Evolutionary conservation across 805 yeast genomes (phyloP).

Genomic region (Ogataea populi-albae): DNA sequence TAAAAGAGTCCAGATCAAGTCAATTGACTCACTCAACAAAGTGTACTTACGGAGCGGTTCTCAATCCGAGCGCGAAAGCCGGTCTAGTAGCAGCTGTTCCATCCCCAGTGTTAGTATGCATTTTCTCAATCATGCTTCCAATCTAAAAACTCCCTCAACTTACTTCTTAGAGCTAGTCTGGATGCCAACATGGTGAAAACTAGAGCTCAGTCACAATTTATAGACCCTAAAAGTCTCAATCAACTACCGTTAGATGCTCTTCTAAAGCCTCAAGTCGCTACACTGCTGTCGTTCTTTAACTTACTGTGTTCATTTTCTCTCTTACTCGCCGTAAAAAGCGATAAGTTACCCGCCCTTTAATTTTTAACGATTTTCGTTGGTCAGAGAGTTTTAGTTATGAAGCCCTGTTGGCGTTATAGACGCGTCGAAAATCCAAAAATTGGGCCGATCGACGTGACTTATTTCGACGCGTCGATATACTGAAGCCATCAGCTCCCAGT

Average conservation of each 20-base stretch:
- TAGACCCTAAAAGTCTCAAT: too few relatives aligned
- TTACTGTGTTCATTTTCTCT: too few relatives aligned
- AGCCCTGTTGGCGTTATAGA: conserved; percentile 1
- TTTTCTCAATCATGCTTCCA: too few relatives aligned
- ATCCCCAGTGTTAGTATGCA: too few relatives aligned
- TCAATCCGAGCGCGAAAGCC: conserved; percentile 23
- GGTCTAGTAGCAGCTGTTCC: conserved; percentile 35
- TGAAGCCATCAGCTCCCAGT: too few relatives aligned
- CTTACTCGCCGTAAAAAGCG: conserved; percentile 1
- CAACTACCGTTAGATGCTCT: conserved; percentile 2
- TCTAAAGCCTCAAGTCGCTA: too few relatives aligned
- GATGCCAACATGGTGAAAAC: conserved; percentile 33
- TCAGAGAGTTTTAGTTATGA: conserved; percentile 7
- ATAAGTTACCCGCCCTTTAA: conserved; percentile 4
- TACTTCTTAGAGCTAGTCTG: conserved; percentile 32
- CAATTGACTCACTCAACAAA: too few relatives aligned
- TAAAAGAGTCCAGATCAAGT: too few relatives aligned
- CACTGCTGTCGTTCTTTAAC: too few relatives aligned
- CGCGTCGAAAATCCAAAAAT: not conserved
- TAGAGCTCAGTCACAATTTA: too few relatives aligned
- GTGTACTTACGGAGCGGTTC: conserved; percentile 33
- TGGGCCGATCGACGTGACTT: not conserved
- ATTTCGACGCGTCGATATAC: not conserved
- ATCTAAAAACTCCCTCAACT: too few relatives aligned
- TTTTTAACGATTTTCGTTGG: conserved; percentile 22